Conservation (phyloP, 257 asterid species). For the Capsicum rhomboideum region DNA sequence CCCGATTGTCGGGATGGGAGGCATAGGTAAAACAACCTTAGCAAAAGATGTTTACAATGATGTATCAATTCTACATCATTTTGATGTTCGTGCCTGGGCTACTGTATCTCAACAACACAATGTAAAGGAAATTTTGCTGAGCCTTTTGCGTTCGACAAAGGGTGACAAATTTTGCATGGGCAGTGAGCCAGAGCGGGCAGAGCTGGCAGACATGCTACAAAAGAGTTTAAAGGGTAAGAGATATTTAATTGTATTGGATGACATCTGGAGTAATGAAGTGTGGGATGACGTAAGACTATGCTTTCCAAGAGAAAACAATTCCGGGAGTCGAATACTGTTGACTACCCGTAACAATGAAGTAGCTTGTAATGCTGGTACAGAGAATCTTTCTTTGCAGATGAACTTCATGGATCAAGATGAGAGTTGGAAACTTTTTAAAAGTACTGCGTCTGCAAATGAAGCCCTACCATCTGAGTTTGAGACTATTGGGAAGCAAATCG, state of each 20-base stretch:
- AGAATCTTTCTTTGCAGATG: not conserved
- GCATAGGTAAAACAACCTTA: too few species aligned
- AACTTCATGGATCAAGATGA: not conserved
- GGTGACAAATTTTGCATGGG: too few species aligned
- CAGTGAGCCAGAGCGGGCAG: too few species aligned
- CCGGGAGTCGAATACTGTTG: constrained; percentile 8
- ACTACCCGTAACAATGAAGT: constrained; percentile 3
- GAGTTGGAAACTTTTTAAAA: not conserved
- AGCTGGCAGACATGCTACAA: not conserved
- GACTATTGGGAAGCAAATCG: not conserved
- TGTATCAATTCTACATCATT: not conserved
- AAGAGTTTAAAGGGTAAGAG: not conserved
- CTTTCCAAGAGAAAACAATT: constrained; percentile 1
- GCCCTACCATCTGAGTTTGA: not conserved
- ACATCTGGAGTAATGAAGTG: not conserved
- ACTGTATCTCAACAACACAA: not conserved
- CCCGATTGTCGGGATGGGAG: constrained; percentile 7
- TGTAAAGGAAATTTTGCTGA: not conserved
- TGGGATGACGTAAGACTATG: not conserved
- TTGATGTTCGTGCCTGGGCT: constrained; percentile 6
- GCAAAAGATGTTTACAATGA: not conserved
- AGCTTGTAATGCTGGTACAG: not conserved
- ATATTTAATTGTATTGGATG: constrained; percentile 11
- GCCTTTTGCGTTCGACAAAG: not conserved
- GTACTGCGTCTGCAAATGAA: not conserved